Evolutionary conservation across 495 filamentous ascomycete species (phyloP), one percentile per base, ranked within the genome.

Genomic region (Aspergillus asperescens): DNA sequence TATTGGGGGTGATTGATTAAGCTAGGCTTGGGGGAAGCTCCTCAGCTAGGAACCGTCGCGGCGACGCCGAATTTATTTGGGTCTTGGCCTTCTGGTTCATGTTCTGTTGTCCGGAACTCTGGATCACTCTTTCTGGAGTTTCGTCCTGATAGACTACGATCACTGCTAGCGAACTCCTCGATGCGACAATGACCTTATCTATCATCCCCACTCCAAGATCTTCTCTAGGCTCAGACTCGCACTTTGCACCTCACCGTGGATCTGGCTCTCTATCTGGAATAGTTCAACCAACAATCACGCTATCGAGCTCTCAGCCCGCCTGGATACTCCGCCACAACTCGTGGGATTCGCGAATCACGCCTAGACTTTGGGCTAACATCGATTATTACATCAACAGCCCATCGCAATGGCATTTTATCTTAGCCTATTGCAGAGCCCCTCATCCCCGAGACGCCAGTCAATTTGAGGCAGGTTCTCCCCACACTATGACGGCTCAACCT

Each of bases 361-460:
- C 34, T 23, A 7, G 29, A 15, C 27, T 18, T 42, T 46, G 16
- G 32, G 28, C 16, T 56, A 19, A 22, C 15, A 20, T 41, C 28
- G 13, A 32, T 16, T n/a, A 18, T 37, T 27, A 32, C 50, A 46
- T 42, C 38, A 42, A 24, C 41, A 34, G 52, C 38, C 37, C 51
- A 29, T 46, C 16, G 18, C 29, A 37, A 39, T 27, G 29, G 1
- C 20, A 32, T 38, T 35, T 41, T 32, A 54, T 53, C 58, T 50
- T 47, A 43, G 47, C 58, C 40, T 41, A 41, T 38, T 20, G 27
- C 39, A 13, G 37, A 48, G 45, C 59, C 59, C 59, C 59, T 58
- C 56, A 54, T 38, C 41, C 19, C 23, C 54, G 59, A 58, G 55
- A 62, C 59, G 40, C 59, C 27, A 49, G 52, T 54, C 51, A 24